A percentile compares a stretch with the other conserved stretches of the same genome.
These are phyloP conservation scores for Exophiala sideris DNA, from an alignment of 2,329 filamentous ascomycete species.

Conservation along the genomic window DNA sequence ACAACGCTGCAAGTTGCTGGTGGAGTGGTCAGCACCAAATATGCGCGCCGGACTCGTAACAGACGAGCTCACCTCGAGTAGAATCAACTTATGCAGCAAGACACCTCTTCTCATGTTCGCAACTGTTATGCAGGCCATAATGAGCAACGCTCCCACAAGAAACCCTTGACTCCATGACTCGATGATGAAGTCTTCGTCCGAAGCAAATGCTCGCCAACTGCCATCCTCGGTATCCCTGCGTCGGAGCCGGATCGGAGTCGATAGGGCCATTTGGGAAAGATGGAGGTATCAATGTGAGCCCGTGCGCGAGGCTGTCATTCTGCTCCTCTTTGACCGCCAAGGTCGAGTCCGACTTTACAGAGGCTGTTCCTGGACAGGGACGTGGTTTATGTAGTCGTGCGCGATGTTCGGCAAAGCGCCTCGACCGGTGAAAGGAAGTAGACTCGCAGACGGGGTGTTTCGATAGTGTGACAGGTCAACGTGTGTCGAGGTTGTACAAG, in stretches of 20 bases:
- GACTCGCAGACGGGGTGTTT: too few relatives aligned
- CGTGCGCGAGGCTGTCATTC: conserved; percentile 2
- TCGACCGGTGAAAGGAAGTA: too few relatives aligned
- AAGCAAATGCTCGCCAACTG: conserved; percentile 25
- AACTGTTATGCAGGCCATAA: conserved; percentile 44
- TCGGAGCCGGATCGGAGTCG: conserved; percentile 2
- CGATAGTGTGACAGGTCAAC: too few relatives aligned
- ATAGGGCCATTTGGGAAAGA: conserved; percentile 9
- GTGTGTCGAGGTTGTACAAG: too few relatives aligned
- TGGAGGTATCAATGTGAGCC: conserved; percentile 1
- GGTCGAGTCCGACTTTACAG: neutral
- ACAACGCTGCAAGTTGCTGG: conserved; percentile 23
- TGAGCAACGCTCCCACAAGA: conserved; percentile 42
- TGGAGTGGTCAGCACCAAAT: conserved; percentile 7
- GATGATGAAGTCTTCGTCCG: conserved; percentile 30
- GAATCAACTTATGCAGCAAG: conserved; percentile 43
- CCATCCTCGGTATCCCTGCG: conserved; percentile 16
- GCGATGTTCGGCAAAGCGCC: too few relatives aligned
- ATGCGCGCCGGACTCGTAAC: neutral
- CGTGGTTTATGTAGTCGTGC: neutral
- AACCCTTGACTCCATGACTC: conserved; percentile 43
- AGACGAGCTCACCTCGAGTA: conserved; percentile 37
- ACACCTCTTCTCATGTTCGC: conserved; percentile 42
- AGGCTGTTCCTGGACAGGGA: neutral
- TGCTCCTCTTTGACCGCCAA: neutral